Percentiles rank a stretch among this genome's conserved stretches.
These are phyloP conservation scores for Zymoseptoria tritici DNA, from an alignment of 2,329 filamentous ascomycete genomes.

Conservation along the genomic window DNA sequence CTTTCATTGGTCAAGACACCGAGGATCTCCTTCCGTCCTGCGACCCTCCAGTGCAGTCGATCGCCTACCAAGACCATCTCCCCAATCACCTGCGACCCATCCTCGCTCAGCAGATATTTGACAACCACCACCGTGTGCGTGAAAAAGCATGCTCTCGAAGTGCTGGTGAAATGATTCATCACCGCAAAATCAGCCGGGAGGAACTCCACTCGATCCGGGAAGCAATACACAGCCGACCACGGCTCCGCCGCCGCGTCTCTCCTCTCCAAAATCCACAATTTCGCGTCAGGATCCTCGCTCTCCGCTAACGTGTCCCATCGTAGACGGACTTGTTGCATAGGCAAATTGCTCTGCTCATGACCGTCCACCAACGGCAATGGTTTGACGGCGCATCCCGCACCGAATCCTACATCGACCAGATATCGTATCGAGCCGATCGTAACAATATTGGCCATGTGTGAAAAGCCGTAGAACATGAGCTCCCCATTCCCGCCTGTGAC, in stretches of 20 bases:
- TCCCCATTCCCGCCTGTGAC: conserved; percentile 1
- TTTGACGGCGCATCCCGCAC: conserved; percentile 51
- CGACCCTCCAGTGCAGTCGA: conserved; percentile 38
- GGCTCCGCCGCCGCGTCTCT: conserved; percentile 15
- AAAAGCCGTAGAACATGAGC: conserved; percentile 20
- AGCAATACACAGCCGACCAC: conserved; percentile 58
- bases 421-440: conserved; percentile 43
- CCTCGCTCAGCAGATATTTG: conserved; percentile 44
- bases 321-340: conserved; percentile 11
- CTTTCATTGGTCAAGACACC: conserved; percentile 35
- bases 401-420: conserved; percentile 58
- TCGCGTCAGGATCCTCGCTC: conserved; percentile 22
- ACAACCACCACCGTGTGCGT: conserved; percentile 46
- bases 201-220: conserved; percentile 55
- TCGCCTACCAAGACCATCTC: conserved; percentile 36
- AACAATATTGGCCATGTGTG: conserved; percentile 40
- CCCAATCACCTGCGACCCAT: conserved; percentile 29
- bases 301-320: conserved; percentile 16
- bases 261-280: conserved; percentile 39
- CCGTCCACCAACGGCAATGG: conserved; percentile 50
- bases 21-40: conserved; percentile 36
- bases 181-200: conserved; percentile 52
- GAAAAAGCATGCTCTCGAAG: conserved; percentile 46
- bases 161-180: conserved; percentile 51
- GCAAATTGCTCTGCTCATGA: conserved; percentile 1